Conservation (phyloP, 768 basidiomycete species). For the Mycena albidolilacea region DNA sequence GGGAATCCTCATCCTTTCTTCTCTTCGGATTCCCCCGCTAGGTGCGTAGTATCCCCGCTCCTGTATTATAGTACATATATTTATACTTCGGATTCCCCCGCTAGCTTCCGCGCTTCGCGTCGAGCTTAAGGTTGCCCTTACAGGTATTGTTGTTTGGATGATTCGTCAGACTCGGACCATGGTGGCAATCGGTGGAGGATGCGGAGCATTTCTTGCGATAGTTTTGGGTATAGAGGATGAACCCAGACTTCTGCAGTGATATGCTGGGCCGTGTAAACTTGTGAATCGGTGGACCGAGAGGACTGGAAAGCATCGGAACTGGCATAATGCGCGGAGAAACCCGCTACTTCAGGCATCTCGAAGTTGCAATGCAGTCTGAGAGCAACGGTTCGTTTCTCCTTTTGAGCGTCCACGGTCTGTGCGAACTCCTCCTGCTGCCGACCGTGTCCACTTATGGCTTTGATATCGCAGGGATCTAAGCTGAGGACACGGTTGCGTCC, state of each 20-base stretch:
- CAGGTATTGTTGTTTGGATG: neutral
- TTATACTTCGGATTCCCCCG: no score
- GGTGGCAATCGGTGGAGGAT: neutral
- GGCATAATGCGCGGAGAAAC: neutral
- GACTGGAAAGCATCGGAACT: neutral
- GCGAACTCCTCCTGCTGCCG: neutral
- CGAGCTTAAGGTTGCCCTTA: no score
- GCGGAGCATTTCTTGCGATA: conserved; percentile 5
- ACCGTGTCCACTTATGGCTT: neutral
- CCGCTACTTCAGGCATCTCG: neutral
- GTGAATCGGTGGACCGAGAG: neutral
- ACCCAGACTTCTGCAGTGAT: neutral
- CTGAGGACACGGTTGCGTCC: neutral
- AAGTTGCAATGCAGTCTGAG: neutral
- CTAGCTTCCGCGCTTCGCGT: no score
- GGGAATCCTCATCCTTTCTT: no score
- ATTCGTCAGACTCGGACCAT: neutral
- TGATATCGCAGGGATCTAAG: neutral
- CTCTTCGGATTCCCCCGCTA: no score
- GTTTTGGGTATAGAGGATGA: neutral
- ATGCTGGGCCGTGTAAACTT: neutral
- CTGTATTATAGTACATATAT: no score
- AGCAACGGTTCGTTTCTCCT: neutral
- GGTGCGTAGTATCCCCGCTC: no score
- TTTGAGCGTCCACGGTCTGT: neutral